A percentile compares a stretch with the other conserved stretches of the same genome.
Conservation (phyloP, 2,329 filamentous ascomycete species). For the Microdochium nivale region DNA sequence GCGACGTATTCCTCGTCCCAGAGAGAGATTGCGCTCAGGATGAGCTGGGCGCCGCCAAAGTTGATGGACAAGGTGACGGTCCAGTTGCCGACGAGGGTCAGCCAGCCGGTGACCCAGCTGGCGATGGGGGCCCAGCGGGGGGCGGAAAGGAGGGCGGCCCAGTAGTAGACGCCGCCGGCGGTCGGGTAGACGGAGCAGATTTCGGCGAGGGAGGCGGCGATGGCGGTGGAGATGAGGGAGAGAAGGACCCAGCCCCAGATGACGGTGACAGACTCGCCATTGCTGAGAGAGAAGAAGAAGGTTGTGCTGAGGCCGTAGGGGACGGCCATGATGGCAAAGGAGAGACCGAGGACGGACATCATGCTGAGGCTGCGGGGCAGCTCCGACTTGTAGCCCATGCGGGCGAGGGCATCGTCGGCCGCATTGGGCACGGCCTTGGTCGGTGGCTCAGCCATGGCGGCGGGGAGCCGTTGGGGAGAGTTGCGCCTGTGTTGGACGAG, state of each 20-base stretch:
- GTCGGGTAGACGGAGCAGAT: constrained; percentile 63
- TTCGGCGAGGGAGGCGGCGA: constrained; percentile 59
- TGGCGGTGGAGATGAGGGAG: constrained; percentile 52
- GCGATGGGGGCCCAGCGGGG: constrained; percentile 58
- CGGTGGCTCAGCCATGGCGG: not conserved
- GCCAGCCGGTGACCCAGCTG: constrained; percentile 63
- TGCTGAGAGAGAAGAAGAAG: constrained; percentile 57
- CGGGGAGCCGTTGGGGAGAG: not conserved
- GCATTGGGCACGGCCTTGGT: constrained; percentile 1
- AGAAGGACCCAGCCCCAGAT: constrained; percentile 64
- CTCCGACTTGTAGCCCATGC: constrained; percentile 61
- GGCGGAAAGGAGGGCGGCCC: constrained; percentile 60
- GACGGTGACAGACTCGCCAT: constrained; percentile 61
- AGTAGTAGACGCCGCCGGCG: constrained; percentile 63
- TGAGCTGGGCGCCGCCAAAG: constrained; percentile 59
- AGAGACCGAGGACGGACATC: constrained; percentile 55
- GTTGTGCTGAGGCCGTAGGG: constrained; percentile 62
- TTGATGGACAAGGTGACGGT: constrained; percentile 57
- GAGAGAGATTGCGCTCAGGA: constrained; percentile 58
- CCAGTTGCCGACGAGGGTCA: constrained; percentile 68
- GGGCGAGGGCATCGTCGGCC: constrained; percentile 52
- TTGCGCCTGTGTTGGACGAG: not conserved
- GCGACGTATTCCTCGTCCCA: constrained; percentile 62
- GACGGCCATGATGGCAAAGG: constrained; percentile 69
- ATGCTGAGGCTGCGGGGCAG: constrained; percentile 59